These are phyloP conservation scores for Deinandra increscens DNA, from an alignment of 129 eudicot genomes.

Conservation along the genomic window DNA sequence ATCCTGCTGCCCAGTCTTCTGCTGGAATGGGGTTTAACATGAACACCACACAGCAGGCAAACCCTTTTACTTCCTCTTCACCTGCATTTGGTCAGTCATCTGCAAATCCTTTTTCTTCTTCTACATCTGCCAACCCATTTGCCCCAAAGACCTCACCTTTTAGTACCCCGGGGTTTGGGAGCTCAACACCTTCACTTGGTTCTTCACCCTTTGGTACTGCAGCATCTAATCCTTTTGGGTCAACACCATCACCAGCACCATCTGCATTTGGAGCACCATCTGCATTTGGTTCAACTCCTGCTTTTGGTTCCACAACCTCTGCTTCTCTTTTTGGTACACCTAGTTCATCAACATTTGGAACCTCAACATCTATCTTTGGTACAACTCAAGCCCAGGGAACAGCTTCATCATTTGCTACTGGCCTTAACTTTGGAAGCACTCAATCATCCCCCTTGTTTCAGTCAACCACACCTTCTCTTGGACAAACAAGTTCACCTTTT, in stretches of 20 bases:
- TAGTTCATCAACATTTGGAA: constrained; percentile 56
- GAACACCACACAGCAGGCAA: constrained; percentile 43
- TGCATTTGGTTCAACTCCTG: constrained; percentile 50
- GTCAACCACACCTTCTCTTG: constrained; percentile 73
- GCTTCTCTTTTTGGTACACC: constrained; percentile 61
- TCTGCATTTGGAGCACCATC: constrained; percentile 68
- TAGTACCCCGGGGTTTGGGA: constrained; percentile 53
- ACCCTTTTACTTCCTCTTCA: constrained; percentile 51
- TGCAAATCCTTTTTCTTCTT: constrained; percentile 65
- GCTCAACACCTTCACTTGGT: constrained; percentile 53
- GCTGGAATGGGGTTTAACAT: constrained; percentile 55
- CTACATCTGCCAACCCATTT: constrained; percentile 68
- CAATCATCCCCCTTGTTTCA: constrained; percentile 80
- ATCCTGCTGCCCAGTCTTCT: constrained; percentile 79
- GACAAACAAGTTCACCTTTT: constrained; percentile 63
- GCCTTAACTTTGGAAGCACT: constrained; percentile 66
- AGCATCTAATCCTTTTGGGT: constrained; percentile 59
- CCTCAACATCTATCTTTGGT: constrained; percentile 64
- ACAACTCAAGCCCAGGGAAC: constrained; percentile 54
- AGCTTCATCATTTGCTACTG: constrained; percentile 49
- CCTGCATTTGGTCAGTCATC: constrained; percentile 63
- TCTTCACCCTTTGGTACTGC: constrained; percentile 64
- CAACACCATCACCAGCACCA: constrained; percentile 59
- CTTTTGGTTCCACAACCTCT: constrained; percentile 53
- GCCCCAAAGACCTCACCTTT: constrained; percentile 60